Evolutionary conservation across 1,284 basidiomycete genomes (phyloP).

Genomic region (Ceratobasidium sp.): DNA sequence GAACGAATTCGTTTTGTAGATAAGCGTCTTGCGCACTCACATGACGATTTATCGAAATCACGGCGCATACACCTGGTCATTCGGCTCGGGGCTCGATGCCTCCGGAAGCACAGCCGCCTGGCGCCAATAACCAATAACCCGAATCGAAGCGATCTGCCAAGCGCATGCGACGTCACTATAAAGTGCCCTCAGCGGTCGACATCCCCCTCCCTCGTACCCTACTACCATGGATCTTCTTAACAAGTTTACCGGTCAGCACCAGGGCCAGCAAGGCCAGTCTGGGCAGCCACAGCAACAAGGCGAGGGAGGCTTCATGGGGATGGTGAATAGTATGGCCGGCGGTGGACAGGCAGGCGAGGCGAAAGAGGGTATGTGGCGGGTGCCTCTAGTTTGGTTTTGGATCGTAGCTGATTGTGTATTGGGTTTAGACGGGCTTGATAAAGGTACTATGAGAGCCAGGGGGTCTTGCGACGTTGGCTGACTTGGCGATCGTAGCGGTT

Average conservation of each 20-base stretch:
- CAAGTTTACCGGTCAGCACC: neutral
- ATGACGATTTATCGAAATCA: no score
- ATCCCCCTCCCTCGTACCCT: neutral
- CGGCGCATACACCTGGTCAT: neutral
- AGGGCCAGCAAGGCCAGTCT: neutral
- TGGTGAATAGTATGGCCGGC: constrained; percentile 46
- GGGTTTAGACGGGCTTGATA: constrained; percentile 41
- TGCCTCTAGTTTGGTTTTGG: neutral
- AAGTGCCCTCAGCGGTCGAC: neutral
- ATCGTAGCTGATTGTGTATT: constrained; percentile 7
- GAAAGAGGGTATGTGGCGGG: constrained; percentile 47
- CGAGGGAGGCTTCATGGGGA: constrained; percentile 44
- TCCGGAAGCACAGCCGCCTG: constrained; percentile 6
- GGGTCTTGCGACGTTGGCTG: neutral
- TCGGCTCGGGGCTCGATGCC: no score
- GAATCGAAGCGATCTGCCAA: constrained; percentile 25
- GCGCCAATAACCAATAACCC: constrained; percentile 22
- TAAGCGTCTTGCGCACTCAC: no score
- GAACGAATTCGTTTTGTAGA: no score
- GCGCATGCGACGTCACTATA: constrained; percentile 1
- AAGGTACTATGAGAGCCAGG: constrained; percentile 35
- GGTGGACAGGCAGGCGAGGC: constrained; percentile 48
- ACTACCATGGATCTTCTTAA: constrained; percentile 27
- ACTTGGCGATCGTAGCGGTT: constrained; percentile 22
- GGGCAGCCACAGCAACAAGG: constrained; percentile 11